Conservation (phyloP, 768 basidiomycete species). For the Phaffia australis region DNA sequence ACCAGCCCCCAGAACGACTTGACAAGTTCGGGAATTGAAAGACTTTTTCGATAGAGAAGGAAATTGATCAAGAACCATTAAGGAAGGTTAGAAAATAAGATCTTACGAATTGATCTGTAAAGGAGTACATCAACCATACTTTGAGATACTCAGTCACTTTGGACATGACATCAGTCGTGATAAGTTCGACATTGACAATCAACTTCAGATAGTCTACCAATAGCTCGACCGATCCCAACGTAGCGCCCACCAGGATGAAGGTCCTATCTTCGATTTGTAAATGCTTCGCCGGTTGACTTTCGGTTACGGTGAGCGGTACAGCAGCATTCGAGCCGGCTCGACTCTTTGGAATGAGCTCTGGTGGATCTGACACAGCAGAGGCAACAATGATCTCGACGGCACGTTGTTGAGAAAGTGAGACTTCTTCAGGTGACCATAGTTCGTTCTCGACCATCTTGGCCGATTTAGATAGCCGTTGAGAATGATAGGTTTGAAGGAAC, state of each 20-base stretch:
- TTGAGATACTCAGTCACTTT: conserved; percentile 91
- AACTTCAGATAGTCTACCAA: conserved; percentile 77
- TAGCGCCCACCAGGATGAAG: conserved; percentile 79
- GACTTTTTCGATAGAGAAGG: conserved; percentile 41
- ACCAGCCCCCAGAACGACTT: conserved; percentile 93
- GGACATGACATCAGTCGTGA: conserved; percentile 92
- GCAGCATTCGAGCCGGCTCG: background rate
- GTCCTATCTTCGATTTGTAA: conserved; percentile 60
- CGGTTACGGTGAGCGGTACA: conserved; percentile 38
- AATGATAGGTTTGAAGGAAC: conserved; percentile 79
- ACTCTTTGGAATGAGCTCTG: conserved; percentile 48
- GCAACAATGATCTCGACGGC: conserved; percentile 64
- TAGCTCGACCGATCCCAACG: conserved; percentile 54
- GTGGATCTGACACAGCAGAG: conserved; percentile 69
- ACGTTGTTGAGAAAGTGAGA: conserved; percentile 55
- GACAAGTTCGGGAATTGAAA: conserved; percentile 95
- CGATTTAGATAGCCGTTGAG: conserved; percentile 60
- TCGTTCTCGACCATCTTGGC: conserved; percentile 93
- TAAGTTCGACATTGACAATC: conserved; percentile 71
- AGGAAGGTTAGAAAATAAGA: no score
- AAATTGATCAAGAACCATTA: background rate
- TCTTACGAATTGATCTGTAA: no score
- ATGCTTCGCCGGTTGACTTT: conserved; percentile 28
- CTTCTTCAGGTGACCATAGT: conserved; percentile 76
- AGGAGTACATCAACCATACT: conserved; percentile 37